phyloP scores from a whole-genome alignment of 2,329 filamentous ascomycete genomes.

The Metarhizium rileyi region DNA sequence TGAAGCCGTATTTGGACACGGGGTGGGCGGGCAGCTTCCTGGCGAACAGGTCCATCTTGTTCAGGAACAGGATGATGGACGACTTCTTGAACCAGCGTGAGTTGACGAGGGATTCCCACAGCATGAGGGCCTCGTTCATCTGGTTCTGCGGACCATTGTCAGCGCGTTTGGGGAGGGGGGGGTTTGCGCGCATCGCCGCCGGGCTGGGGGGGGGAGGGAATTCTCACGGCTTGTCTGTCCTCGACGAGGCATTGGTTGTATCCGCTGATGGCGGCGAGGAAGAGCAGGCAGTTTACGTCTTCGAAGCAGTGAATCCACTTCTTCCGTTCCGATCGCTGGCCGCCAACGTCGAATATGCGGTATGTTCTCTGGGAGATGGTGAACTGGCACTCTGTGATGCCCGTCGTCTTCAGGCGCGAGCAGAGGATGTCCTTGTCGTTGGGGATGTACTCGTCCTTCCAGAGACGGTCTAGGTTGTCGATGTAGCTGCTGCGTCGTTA shows the following conservation, averaged over 20 bases:
- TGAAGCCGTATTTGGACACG: conserved; percentile 64
- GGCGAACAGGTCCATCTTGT: conserved; percentile 81
- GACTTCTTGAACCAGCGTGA: conserved; percentile 80
- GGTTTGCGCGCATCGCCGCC: not conserved
- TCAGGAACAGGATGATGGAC: conserved; percentile 73
- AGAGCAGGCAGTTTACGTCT: conserved; percentile 83
- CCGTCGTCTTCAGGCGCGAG: conserved; percentile 94
- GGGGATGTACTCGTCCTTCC: conserved; percentile 72
- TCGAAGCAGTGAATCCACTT: conserved; percentile 99
- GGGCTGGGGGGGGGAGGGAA: not conserved
- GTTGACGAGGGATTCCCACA: conserved; percentile 79
- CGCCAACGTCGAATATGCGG: conserved; percentile 95
- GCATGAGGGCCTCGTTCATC: conserved; percentile 84
- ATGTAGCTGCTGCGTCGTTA: conserved; percentile 58
- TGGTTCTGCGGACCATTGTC: conserved; percentile 53
- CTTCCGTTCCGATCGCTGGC: conserved; percentile 91
- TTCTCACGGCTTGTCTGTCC: conserved; percentile 41
- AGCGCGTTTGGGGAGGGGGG: not conserved
- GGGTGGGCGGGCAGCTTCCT: conserved; percentile 63
- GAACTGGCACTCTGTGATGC: conserved; percentile 94
- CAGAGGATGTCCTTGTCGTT: conserved; percentile 90
- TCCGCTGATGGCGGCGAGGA: conserved; percentile 89
- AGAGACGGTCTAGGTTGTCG: conserved; percentile 64
- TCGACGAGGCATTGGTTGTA: conserved; percentile 96
- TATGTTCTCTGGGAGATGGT: conserved; percentile 92